Conservation (phyloP, 352 stramenopile species). For the Thalassiosira pacifica region DNA sequence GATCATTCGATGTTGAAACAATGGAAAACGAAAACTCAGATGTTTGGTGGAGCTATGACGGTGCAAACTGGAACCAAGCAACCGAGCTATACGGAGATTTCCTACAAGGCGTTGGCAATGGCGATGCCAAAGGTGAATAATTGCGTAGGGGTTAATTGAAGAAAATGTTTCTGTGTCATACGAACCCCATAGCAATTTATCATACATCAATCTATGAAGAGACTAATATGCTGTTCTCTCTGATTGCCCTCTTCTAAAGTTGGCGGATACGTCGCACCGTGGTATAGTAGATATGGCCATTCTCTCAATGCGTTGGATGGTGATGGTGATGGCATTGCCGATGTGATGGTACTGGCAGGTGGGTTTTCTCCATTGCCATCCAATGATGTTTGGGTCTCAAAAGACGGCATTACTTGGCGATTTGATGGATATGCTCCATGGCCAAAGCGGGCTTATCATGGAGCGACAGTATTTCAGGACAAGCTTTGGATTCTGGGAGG, state of each 20-base stretch:
- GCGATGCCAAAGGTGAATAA: constrained; percentile 70
- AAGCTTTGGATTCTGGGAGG: constrained; percentile 68
- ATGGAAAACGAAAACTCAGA: constrained; percentile 63
- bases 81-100: constrained; percentile 60
- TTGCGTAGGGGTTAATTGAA: too few relatives aligned
- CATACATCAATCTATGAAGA: too few relatives aligned
- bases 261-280: constrained; percentile 56
- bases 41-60: constrained; percentile 62
- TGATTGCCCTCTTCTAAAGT: too few relatives aligned
- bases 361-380: constrained; percentile 56
- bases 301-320: constrained; percentile 65
- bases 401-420: constrained; percentile 63
- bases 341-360: constrained; percentile 65
- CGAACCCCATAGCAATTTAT: too few relatives aligned
- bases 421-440: constrained; percentile 68
- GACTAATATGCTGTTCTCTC: too few relatives aligned
- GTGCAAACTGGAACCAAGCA: constrained; percentile 59
- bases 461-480: constrained; percentile 49
- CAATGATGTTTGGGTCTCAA: constrained; percentile 72
- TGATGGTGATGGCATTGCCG: constrained; percentile 59
- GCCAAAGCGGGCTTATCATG: constrained; percentile 61
- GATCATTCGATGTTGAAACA: constrained; percentile 51
- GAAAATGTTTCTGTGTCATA: too few relatives aligned
- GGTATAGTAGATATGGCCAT: constrained; percentile 69
- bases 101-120: constrained; percentile 61